These are phyloP conservation scores for Malassezia pachydermatis DNA, from an alignment of 1,284 basidiomycete genomes.

Conservation along the genomic window DNA sequence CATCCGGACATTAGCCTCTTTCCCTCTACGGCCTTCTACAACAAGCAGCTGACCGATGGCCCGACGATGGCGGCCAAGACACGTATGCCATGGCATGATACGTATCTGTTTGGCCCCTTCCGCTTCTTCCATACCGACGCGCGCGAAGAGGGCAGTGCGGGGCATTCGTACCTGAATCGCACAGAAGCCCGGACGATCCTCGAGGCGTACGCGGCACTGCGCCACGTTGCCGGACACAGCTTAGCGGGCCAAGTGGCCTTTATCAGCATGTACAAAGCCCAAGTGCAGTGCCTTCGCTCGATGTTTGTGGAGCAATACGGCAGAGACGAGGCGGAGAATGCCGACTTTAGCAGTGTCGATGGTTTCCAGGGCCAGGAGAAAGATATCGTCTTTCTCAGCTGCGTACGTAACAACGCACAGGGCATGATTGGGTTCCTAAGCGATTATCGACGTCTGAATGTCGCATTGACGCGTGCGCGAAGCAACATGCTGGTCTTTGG, in stretches of 20 bases:
- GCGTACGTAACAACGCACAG: constrained; percentile 65
- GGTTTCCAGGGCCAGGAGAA: constrained; percentile 99
- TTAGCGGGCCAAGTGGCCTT: constrained; percentile 74
- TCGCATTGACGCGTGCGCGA: constrained; percentile 87
- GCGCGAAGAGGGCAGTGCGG: constrained; percentile 56
- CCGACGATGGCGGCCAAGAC: constrained; percentile 79
- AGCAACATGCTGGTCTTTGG: constrained; percentile 90
- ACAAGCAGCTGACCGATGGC: constrained; percentile 70
- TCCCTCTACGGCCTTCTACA: constrained; percentile 83
- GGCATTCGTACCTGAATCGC: constrained; percentile 69
- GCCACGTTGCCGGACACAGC: constrained; percentile 54
- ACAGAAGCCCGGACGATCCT: constrained; percentile 69
- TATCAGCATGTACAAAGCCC: constrained; percentile 89
- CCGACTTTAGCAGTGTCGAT: constrained; percentile 97
- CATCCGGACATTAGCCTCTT: constrained; percentile 87
- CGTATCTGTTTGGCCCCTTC: constrained; percentile 72
- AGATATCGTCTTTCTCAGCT: constrained; percentile 97
- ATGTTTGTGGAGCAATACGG: constrained; percentile 68
- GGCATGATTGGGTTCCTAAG: constrained; percentile 62
- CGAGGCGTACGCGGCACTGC: constrained; percentile 66
- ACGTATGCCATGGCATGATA: constrained; percentile 70
- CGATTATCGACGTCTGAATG: constrained; percentile 56
- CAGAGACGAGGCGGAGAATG: constrained; percentile 56
- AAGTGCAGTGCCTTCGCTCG: constrained; percentile 66
- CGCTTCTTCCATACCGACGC: constrained; percentile 58